Evolutionary conservation across 306 rosid genomes (phyloP).

Genomic region (Lathyrus oleraceus): DNA sequence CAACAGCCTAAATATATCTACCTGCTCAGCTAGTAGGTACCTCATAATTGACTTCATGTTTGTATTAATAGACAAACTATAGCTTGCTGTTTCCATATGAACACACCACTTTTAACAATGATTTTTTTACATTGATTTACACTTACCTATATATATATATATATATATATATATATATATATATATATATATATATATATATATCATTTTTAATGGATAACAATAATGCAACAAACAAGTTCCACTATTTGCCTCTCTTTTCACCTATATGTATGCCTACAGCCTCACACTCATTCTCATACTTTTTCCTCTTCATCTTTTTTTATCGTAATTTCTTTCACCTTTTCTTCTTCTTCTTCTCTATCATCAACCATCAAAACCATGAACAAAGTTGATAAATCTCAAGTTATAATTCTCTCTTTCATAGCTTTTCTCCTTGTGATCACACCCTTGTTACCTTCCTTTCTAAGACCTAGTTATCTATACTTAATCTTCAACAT

Average conservation of each 20-base stretch:
- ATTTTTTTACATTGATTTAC: too few species aligned
- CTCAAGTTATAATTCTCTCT: slow-evolving; percentile 55
- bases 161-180: too few species aligned
- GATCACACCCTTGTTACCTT: slow-evolving; percentile 64
- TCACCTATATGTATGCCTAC: slow-evolving; percentile 43
- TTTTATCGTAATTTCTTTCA: slow-evolving; percentile 10
- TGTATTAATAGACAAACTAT: background rate
- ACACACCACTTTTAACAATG: background rate
- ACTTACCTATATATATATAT: too few species aligned
- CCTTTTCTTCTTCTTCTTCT: slow-evolving; percentile 1
- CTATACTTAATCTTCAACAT: slow-evolving; percentile 66
- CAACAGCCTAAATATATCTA: background rate
- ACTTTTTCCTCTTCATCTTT: slow-evolving; percentile 11
- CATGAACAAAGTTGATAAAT: slow-evolving; percentile 54
- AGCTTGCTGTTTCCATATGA: background rate
- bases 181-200: too few species aligned
- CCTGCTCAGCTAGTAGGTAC: background rate
- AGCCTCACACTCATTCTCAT: slow-evolving; percentile 30
- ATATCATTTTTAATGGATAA: background rate
- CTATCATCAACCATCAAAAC: slow-evolving; percentile 25
- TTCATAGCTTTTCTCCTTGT: slow-evolving; percentile 56
- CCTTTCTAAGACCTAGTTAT: slow-evolving; percentile 56
- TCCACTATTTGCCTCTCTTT: background rate
- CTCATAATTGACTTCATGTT: slow-evolving; percentile 17
- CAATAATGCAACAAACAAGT: background rate